Evolutionary conservation across 2,329 filamentous ascomycete species (phyloP).

Genomic region (Stagonosporopsis cucurbitacearum): DNA sequence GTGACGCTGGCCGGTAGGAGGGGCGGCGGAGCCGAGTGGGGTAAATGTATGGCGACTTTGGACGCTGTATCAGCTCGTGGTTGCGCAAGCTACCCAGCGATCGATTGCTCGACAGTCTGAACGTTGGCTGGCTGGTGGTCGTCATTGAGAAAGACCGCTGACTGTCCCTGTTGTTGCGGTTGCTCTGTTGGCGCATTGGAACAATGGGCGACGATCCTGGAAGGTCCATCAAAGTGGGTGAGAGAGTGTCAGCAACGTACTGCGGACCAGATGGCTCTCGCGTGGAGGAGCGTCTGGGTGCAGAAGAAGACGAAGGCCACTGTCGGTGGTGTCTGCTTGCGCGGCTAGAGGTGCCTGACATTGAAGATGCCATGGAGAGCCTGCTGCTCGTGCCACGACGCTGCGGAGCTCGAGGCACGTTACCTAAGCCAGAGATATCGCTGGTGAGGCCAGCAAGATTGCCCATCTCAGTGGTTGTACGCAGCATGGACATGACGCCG

Average conservation of each 20-base stretch:
- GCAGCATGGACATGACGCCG: slow-evolving; percentile 58
- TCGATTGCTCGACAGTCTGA: slow-evolving; percentile 50
- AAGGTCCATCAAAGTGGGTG: slow-evolving; percentile 42
- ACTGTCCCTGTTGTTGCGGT: slow-evolving; percentile 38
- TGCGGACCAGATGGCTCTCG: slow-evolving; percentile 53
- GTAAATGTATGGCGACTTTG: slow-evolving; percentile 51
- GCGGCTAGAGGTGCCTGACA: slow-evolving; percentile 52
- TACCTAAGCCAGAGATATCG: slow-evolving; percentile 47
- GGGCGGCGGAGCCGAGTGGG: slow-evolving; percentile 52
- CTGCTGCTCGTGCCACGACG: slow-evolving; percentile 43
- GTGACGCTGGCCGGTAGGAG: slow-evolving; percentile 52
- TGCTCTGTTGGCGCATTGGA: slow-evolving; percentile 16
- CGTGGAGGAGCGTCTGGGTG: slow-evolving; percentile 48
- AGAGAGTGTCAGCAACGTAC: slow-evolving; percentile 47
- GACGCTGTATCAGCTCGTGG: slow-evolving; percentile 45
- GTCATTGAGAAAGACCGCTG: slow-evolving; percentile 54
- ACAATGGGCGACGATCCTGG: slow-evolving; percentile 40
- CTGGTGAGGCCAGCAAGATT: slow-evolving; percentile 52
- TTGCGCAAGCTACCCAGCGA: slow-evolving; percentile 55
- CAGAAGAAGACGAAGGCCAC: slow-evolving; percentile 51
- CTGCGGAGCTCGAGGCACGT: slow-evolving; percentile 45
- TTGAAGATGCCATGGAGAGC: slow-evolving; percentile 50
- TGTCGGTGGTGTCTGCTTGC: slow-evolving; percentile 43
- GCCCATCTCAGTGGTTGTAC: slow-evolving; percentile 57
- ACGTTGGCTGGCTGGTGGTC: slow-evolving; percentile 40